phyloP scores from a whole-genome alignment of 2,329 filamentous ascomycete genomes.

The Cladophialophora psammophila region DNA sequence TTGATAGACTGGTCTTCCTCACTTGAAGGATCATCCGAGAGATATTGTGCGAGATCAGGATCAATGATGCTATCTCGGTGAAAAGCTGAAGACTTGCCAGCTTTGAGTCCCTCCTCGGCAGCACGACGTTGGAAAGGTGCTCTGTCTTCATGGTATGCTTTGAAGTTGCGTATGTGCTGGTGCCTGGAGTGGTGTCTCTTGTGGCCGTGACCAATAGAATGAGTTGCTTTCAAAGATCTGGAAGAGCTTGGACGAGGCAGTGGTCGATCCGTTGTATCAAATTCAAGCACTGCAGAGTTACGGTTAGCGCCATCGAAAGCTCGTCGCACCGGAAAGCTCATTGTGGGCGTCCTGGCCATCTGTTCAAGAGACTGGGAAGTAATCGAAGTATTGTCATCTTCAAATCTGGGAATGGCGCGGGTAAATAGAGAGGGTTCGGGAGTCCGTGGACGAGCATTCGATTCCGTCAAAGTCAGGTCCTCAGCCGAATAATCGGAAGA shows the following conservation, averaged over 20 bases:
- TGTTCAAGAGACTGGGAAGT: constrained; percentile 57
- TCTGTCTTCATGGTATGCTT: constrained; percentile 74
- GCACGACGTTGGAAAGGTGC: constrained; percentile 85
- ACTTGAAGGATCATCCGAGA: constrained; percentile 93
- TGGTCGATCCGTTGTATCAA: constrained; percentile 74
- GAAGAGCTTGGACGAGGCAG: constrained; percentile 93
- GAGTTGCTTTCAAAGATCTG: constrained; percentile 80
- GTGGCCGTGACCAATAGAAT: constrained; percentile 74
- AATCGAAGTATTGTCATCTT: constrained; percentile 56
- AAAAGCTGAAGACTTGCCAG: constrained; percentile 81
- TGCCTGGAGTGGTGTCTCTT: constrained; percentile 88
- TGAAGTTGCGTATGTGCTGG: constrained; percentile 79
- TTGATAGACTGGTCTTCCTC: constrained; percentile 91
- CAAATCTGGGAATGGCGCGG: constrained; percentile 43
- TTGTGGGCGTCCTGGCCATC: constrained; percentile 62
- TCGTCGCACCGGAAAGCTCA: constrained; percentile 70
- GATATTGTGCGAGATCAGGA: constrained; percentile 90
- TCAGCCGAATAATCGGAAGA: constrained; percentile 91
- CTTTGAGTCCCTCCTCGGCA: constrained; percentile 70
- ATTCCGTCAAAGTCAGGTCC: constrained; percentile 50
- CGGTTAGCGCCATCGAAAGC: constrained; percentile 78
- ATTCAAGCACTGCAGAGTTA: constrained; percentile 88
- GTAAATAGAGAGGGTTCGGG: constrained; percentile 33
- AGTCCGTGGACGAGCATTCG: constrained; percentile 37
- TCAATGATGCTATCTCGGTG: constrained; percentile 99